Evolutionary conservation across 768 basidiomycete genomes (phyloP), one percentile per base, ranked within the genome.

Genomic region (Lanmaoa pseudosensibilis): DNA sequence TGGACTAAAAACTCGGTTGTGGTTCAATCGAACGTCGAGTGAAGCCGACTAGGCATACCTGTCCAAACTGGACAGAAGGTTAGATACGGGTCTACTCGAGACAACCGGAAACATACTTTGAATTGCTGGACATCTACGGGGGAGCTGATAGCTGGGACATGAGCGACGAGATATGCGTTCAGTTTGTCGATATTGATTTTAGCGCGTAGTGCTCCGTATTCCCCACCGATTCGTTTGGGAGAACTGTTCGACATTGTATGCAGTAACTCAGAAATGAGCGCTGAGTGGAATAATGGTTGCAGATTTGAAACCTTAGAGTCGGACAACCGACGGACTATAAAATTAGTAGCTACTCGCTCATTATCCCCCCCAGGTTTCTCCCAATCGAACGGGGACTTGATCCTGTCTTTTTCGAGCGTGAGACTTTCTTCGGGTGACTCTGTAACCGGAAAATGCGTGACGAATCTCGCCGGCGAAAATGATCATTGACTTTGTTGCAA

Each of bases 41-140:
- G 36, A 19, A 46, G 52, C 21, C 21, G 16, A 48, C 41, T 32
- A 18, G 48, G 55, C 78, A 66, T 72, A 92, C 93, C 84, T 94
- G 93, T 44, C 92, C 93, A 73, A 90, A 94, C 92, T 94, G 59
- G 5, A 55, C 23, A 25, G n/a, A 23, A 23, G 44, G 50, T 56
- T 30, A 63, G 55, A 40, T n/a, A 25, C 15, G 15, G n/a, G 27
- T 39, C 34, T 23, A 16, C 36, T 15, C 11, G 34, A 23, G 23
- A 38, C 23, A 46, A 32, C 16, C 7, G 45, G 5, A 19, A 43
- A 70, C 83, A 50, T 72, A 92, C 92, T 75, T 92, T 92, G 80
- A 98, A 98, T 73, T 98, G 96, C 77, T 94, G 90, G 33, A 97
- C 84, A 19, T 77, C 74, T 18, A 96, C 82, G 0, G 92, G 90